These are phyloP conservation scores for Nymphaea thermarum DNA, from an alignment of 164 flowering plant species.

Conservation along the genomic window DNA sequence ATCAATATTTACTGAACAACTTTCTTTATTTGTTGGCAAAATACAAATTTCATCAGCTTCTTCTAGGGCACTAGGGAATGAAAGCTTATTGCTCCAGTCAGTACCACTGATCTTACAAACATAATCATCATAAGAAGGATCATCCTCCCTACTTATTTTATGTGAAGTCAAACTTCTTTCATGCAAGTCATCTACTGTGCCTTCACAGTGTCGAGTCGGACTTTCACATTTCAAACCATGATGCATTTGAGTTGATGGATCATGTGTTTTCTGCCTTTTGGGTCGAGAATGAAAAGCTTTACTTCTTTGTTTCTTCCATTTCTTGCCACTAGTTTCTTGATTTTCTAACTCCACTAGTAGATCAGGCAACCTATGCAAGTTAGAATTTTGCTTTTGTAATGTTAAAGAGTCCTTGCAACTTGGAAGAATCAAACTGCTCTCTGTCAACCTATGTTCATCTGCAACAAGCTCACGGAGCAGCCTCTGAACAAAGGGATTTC, in stretches of 20 bases:
- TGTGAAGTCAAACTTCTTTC: background rate
- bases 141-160: background rate
- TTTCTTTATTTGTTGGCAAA: background rate
- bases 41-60: background rate
- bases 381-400: constrained; percentile 8
- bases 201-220: background rate
- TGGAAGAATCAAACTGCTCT: constrained; percentile 19
- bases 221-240: background rate
- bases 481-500: constrained; percentile 68
- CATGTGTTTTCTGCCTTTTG: constrained; percentile 19
- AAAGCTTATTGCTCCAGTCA: background rate
- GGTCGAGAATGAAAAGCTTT: constrained; percentile 7
- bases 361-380: constrained; percentile 22
- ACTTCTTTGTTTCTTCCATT: constrained; percentile 32
- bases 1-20: too few species aligned
- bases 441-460: constrained; percentile 37
- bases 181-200: background rate
- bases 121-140: background rate
- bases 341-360: constrained; percentile 17
- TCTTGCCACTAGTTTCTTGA: constrained; percentile 31
- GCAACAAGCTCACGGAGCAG: constrained; percentile 75
- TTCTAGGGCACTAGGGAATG: background rate
- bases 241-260: background rate
- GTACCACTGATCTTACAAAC: background rate
- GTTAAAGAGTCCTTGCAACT: constrained; percentile 16